These are phyloP conservation scores for Urtica urens DNA, from an alignment of 306 rosid species.

Conservation along the genomic window DNA sequence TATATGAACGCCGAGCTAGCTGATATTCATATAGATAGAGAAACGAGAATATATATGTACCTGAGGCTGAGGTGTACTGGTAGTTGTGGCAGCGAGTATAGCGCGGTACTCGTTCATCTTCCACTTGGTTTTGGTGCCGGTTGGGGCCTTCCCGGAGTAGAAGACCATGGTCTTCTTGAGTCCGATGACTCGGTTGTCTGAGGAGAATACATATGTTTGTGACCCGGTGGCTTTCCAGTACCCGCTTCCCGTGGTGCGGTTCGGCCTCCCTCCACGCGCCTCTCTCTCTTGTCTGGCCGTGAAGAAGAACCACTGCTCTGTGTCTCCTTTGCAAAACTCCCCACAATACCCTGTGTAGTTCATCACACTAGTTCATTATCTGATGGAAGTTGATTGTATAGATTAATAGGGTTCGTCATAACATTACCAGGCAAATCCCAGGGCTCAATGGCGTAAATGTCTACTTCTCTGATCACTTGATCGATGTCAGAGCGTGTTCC, in stretches of 20 bases:
- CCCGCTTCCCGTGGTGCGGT: conserved; percentile 57
- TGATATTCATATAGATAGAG: neutral
- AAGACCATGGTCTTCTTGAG: conserved; percentile 81
- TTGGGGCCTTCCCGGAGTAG: conserved; percentile 73
- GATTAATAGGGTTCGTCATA: too few relatives aligned
- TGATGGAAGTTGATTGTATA: too few relatives aligned
- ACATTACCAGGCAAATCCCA: conserved; percentile 71
- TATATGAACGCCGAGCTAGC: neutral
- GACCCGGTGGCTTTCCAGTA: conserved; percentile 96
- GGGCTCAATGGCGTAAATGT: conserved; percentile 54
- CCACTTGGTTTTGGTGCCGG: conserved; percentile 76
- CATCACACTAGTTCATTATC: too few relatives aligned
- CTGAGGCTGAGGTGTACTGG: neutral
- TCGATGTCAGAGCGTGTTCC: conserved; percentile 23
- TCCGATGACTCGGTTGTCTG: conserved; percentile 46
- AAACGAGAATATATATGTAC: neutral
- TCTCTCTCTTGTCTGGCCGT: conserved; percentile 61
- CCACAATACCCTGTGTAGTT: conserved; percentile 66
- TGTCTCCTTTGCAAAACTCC: conserved; percentile 53
- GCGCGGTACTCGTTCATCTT: conserved; percentile 89
- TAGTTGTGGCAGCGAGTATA: conserved; percentile 7
- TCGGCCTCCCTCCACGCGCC: conserved; percentile 71
- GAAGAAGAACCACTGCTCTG: conserved; percentile 91
- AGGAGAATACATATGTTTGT: conserved; percentile 66
- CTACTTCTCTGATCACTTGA: conserved; percentile 47